Base-by-base conservation (phyloP, 1,139 yeast species). In the Kurtzmaniella quercitrusa region DNA sequence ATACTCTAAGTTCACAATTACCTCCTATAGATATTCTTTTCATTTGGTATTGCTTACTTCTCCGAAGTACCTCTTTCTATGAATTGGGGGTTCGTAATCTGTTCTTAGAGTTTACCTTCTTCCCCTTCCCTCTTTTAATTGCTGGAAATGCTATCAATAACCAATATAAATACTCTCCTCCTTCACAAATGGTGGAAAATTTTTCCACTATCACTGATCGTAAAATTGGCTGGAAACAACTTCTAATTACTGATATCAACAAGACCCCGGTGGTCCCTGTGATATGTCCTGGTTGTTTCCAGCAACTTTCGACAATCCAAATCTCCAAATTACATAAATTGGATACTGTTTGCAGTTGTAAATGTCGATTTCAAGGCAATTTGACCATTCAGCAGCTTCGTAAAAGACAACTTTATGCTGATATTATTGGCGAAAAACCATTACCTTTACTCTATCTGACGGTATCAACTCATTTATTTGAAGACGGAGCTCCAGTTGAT, bases 11-110 rank as follows among this genome's bases (percentile, higher is more conserved):
- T 5, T 25, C 42, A 6, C 19, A 25, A 15, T 25, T 42, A 14
- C 45, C 45, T 21, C 45, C 45, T 11, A 14, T 42, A 2, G 45
- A 42, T 16, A 29, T 42, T 9, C 25, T 39, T 3, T 42, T 39
- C 33, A 27, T 42, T 7, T 42, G 45, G 45, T 42, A 42, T 19
- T 21, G 19, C 16, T 33, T 42, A 25, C 16, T 29, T 12, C 23
- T 33, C 14, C 39, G 37, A 7, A 39, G 40, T 11, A 39, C 27
- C 8, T 29, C 38, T 16, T 42, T 21, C 25, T 42, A 42, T 27
- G 45, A 42, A 33, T 19, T 39, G 31, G 45, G 45, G 3, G 23
- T 36, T 19, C 17, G 45, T 16, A 33, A 33, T 37, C 45, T 33
- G 38, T 42, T 42, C 19, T 39, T 42, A 25, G 45, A 42, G 16